phyloP scores from a whole-genome alignment of 495 filamentous ascomycete genomes.

The Penicillium atrosanguineum region DNA sequence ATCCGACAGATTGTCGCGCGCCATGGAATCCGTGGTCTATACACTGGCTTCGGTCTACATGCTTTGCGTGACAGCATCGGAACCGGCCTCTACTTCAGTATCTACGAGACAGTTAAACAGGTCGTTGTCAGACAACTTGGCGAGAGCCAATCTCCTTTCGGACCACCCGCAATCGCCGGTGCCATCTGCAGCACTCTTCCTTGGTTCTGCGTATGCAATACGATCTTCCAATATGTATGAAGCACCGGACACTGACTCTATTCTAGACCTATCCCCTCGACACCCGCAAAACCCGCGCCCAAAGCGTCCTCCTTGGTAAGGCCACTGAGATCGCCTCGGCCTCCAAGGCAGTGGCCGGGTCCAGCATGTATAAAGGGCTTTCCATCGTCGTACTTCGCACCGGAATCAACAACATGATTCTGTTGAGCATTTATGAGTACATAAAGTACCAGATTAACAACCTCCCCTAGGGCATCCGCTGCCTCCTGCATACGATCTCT shows the following conservation, averaged over 20 bases:
- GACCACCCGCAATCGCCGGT: slow-evolving; percentile 43
- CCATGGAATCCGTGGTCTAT: slow-evolving; percentile 74
- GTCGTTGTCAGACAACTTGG: slow-evolving; percentile 60
- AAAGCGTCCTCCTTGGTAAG: slow-evolving; percentile 47
- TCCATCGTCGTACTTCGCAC: slow-evolving; percentile 47
- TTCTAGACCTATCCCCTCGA: slow-evolving; percentile 47
- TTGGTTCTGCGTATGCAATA: slow-evolving; percentile 44
- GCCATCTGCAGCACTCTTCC: slow-evolving; percentile 48
- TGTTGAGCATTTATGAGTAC: slow-evolving; percentile 47
- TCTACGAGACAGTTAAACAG: slow-evolving; percentile 89
- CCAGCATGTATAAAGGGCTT: slow-evolving; percentile 51
- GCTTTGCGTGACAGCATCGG: slow-evolving; percentile 83
- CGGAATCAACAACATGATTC: slow-evolving; percentile 49
- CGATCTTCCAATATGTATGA: not conserved
- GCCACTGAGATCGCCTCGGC: slow-evolving; percentile 45
- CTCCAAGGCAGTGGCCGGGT: slow-evolving; percentile 41
- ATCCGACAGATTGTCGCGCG: slow-evolving; percentile 75
- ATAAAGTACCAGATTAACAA: slow-evolving; percentile 42
- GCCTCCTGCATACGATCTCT: not conserved
- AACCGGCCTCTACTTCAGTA: slow-evolving; percentile 85
- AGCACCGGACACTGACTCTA: slow-evolving; percentile 8
- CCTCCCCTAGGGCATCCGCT: slow-evolving; percentile 19
- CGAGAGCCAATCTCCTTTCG: slow-evolving; percentile 37
- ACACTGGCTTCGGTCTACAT: slow-evolving; percentile 83
- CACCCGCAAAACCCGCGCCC: slow-evolving; percentile 49